Evolutionary conservation across 768 basidiomycete species (phyloP), one percentile per base, ranked within the genome.

Genomic region (Multifurca ochricompacta): DNA sequence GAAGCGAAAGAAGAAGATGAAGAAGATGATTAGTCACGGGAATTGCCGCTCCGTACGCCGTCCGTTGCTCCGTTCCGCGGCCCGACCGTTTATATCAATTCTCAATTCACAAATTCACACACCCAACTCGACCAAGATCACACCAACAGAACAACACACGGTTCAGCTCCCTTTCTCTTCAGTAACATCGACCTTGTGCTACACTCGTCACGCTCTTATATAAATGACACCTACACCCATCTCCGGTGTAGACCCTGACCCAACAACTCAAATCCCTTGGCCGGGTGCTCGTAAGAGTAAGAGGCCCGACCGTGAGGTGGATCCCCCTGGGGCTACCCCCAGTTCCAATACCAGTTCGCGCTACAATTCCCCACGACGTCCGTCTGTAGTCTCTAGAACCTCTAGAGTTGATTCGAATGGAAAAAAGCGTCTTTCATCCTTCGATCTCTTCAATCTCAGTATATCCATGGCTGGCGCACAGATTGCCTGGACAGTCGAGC

Each of bases 401-500:
- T 45, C 48, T 16, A 50, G 60, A 59, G 53, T 63, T 59, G 61
- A 39, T 68, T 59, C 4, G 59, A 78, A 47, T 68, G 76, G 55
- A 31, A 55, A 57, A 35, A 63, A 65, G 35, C 68, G 69, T 44
- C 66, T 67, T 58, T 66, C 71, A 28, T 70, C 69, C 0, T 59
- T 66, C 42, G 69, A 72, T 34, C 78, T 92, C 53, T 77, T 91
- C 63, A 87, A 87, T 2, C 73, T 92, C 62, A 89, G 85, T 56
- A 79, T 96, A 56, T 90, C 92, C 7, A 94, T 98, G 88, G 91
- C 83, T 40, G 95, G 95, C 14, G 90, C 88, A 6, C 90, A 96
- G 71, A 83, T 97, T 23, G 87, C 91, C 1, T 97, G 94, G 94
- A 95, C 92, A 1, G 87, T 96, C 3, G 92, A 95, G 66, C 80